Percentiles rank a stretch among this genome's conserved stretches.
Evolutionary conservation across 306 rosid species (phyloP).

Genomic region (Castanea crenata): DNA sequence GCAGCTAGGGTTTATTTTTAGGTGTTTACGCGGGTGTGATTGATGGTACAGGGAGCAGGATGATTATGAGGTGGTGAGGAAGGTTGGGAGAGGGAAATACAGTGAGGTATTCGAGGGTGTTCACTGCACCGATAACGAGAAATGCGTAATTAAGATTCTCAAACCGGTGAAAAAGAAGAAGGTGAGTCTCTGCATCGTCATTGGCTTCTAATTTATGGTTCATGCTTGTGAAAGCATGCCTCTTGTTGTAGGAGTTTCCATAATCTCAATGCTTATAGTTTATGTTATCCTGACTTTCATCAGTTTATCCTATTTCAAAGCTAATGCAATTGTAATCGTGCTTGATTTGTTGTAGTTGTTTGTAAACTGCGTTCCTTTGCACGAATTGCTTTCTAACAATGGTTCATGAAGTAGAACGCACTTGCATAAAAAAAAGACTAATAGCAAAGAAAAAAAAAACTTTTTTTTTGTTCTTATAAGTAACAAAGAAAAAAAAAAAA

Average conservation of each 20-base stretch:
- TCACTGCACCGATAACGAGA: slow-evolving; percentile 81
- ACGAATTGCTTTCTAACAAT: neutral
- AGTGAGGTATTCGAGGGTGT: slow-evolving; percentile 95
- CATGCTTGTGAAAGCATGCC: neutral
- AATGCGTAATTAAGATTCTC: slow-evolving; percentile 82
- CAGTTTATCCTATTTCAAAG: neutral
- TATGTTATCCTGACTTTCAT: neutral
- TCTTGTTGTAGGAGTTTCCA: neutral
- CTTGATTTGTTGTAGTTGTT: neutral
- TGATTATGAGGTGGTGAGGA: slow-evolving; percentile 93
- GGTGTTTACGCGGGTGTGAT: neutral
- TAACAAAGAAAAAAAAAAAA: too few species aligned
- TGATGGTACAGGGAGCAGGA: slow-evolving; percentile 71
- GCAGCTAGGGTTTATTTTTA: neutral
- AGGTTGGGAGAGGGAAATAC: slow-evolving; percentile 95
- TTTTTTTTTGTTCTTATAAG: too few species aligned
- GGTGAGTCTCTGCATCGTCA: slow-evolving; percentile 33
- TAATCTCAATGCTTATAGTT: neutral
- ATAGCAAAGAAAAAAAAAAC: too few species aligned
- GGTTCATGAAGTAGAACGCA: neutral
- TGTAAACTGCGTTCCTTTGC: neutral
- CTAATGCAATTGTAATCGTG: neutral
- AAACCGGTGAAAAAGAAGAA: slow-evolving; percentile 96
- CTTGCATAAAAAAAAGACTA: too few species aligned
- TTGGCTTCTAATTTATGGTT: neutral